Percentiles rank a stretch among this genome's conserved stretches.
phyloP scores from a whole-genome alignment of 1,284 basidiomycete genomes.

The Sporisorium sorghi region DNA sequence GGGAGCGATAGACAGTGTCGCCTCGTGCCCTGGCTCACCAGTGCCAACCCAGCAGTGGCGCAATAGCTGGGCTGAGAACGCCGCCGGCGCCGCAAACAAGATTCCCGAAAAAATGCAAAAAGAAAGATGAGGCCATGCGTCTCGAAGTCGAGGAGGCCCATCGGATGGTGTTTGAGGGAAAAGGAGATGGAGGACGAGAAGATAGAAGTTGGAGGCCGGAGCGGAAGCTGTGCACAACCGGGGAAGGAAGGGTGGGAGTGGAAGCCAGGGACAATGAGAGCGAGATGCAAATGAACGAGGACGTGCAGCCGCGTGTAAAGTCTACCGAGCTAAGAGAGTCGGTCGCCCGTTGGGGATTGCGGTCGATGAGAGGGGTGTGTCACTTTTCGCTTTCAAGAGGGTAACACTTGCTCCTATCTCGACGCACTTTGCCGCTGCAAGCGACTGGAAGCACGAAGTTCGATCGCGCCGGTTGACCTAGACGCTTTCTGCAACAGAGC shows the following conservation, averaged over 20 bases:
- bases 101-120: neutral
- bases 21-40: neutral
- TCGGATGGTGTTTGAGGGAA: conserved; percentile 19
- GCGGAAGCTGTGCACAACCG: neutral
- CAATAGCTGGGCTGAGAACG: conserved; percentile 16
- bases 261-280: neutral
- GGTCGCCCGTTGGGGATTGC: neutral
- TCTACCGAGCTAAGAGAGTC: conserved; percentile 9
- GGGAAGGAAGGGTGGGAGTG: too few species aligned
- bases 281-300: neutral
- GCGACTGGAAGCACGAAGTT: neutral
- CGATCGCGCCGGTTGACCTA: neutral
- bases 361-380: neutral
- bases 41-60: conserved; percentile 8
- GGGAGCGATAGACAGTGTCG: neutral
- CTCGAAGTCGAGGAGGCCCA: conserved; percentile 47
- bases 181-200: conserved; percentile 5
- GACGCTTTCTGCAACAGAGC: neutral
- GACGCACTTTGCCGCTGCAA: neutral
- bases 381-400: neutral
- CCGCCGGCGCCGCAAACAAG: neutral
- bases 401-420: neutral
- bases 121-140: conserved; percentile 41
- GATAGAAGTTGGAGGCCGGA: conserved; percentile 41
- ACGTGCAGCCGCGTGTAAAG: conserved; percentile 28